These are phyloP conservation scores for Astrothelium subdiscretum DNA, from an alignment of 495 filamentous ascomycete species.

Conservation along the genomic window DNA sequence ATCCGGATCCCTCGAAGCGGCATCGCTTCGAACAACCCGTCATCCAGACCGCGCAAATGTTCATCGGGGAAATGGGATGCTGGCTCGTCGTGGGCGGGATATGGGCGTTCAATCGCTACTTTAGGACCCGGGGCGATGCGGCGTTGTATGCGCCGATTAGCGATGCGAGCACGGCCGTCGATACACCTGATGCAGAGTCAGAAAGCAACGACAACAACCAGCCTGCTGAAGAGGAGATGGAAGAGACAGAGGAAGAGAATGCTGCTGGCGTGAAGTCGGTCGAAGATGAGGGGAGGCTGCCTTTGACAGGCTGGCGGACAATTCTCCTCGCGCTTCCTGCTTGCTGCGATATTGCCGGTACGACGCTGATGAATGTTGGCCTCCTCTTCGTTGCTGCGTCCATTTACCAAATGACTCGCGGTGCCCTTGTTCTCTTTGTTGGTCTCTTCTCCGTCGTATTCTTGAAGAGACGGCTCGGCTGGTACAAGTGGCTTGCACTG, in stretches of 20 bases:
- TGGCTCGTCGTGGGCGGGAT: constrained; percentile 72
- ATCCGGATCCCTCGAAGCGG: constrained; percentile 54
- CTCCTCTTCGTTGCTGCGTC: constrained; percentile 85
- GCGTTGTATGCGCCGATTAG: constrained; percentile 56
- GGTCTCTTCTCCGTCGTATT: constrained; percentile 92
- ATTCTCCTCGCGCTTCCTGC: constrained; percentile 73
- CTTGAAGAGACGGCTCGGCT: constrained; percentile 58
- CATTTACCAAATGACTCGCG: constrained; percentile 98
- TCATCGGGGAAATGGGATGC: constrained; percentile 82
- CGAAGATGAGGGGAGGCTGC: constrained; percentile 34
- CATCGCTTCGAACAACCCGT: constrained; percentile 84
- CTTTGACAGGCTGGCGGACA: constrained; percentile 61
- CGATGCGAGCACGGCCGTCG: constrained; percentile 12
- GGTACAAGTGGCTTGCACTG: constrained; percentile 84
- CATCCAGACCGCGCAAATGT: constrained; percentile 92
- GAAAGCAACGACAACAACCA: not conserved
- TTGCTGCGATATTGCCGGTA: constrained; percentile 86
- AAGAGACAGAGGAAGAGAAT: constrained; percentile 29
- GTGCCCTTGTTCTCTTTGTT: constrained; percentile 87
- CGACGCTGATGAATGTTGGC: constrained; percentile 93
- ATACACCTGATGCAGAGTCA: constrained; percentile 2
- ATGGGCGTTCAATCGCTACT: constrained; percentile 49
- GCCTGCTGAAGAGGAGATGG: constrained; percentile 36
- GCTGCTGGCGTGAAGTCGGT: constrained; percentile 3
- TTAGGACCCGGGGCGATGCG: constrained; percentile 8